Base-by-base conservation (phyloP, 805 yeast genomes). In the Sugiyamaella boreocaroliniensis region DNA sequence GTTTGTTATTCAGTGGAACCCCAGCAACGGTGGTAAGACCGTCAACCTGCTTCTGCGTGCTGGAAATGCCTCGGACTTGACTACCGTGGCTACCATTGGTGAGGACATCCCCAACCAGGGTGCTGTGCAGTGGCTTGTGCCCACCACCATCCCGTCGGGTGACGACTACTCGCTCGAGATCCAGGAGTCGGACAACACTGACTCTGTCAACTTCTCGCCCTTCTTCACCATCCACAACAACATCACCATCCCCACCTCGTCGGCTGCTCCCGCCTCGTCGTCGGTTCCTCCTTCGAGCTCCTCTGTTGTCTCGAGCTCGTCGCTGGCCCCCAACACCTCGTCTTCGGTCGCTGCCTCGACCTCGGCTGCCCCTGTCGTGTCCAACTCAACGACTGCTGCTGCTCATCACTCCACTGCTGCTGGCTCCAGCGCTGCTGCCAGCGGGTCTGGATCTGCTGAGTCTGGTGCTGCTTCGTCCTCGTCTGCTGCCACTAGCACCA, bases 51-150 rank as follows among this genome's bases (percentile, higher is more conserved):
- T 57, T 43, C 63, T 71, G 47, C 55, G 55, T 55, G 34, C 64
- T 52, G 74, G 74, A n/a, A 54, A 60, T 45, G 46, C 71, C 45
- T 51, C 52, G 56, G 55, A 68, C 58, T 61, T 71, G 52, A 45
- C 54, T 32, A 57, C 65, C 16, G 71, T 66, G 15, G 55, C 68
- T 52, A 64, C 70, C 52, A 67, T 71, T 57, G 66, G 67, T 51
- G 50, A 61, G 54, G 49, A 59, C 49, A 53, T 69, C 48, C 53
- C 63, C 49, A 71, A 71, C 67, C 63, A 63, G 48, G 74, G 73
- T 52, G 62, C 66, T 43, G 71, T 66, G 49, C 56, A 61, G 47
- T 71, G 74, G 74, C 55, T 57, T 34, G 63, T 71, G 40, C 74
- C 74, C 44, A 46, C 51, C 48, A 51, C 57, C 41, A 37, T 70